phyloP scores from a whole-genome alignment of 1,284 basidiomycete genomes.

The Veloboletus limbatus region DNA sequence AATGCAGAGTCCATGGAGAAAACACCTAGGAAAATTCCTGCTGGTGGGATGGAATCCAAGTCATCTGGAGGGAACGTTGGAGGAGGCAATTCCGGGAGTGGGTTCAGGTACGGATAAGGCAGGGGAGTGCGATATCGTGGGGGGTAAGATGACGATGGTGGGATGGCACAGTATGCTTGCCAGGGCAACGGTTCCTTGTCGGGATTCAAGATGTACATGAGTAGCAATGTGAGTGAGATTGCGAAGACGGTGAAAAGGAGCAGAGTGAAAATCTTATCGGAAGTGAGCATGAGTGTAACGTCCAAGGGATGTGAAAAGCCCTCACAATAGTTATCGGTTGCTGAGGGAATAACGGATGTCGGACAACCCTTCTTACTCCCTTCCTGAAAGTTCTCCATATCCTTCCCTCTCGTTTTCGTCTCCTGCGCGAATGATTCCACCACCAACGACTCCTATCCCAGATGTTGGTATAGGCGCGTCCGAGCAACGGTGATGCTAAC shows the following conservation, averaged over 20 bases:
- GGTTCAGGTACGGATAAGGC: constrained; percentile 41
- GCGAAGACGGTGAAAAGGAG: constrained; percentile 72
- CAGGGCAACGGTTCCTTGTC: constrained; percentile 95
- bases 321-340: constrained; percentile 79
- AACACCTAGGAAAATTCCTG: constrained; percentile 87
- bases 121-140: constrained; percentile 39
- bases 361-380: constrained; percentile 53
- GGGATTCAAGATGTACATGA: constrained; percentile 92
- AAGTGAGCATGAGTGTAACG: constrained; percentile 17
- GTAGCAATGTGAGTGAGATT: constrained; percentile 73
- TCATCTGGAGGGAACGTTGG: constrained; percentile 58
- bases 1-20: constrained; percentile 87
- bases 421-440: constrained; percentile 42
- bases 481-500: constrained; percentile 51
- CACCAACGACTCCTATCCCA: constrained; percentile 46
- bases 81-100: constrained; percentile 32
- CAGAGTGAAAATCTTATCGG: constrained; percentile 64
- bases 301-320: constrained; percentile 16
- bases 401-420: constrained; percentile 38
- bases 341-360: constrained; percentile 76
- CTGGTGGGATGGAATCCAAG: constrained; percentile 79
- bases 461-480: constrained; percentile 38
- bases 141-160: constrained; percentile 47
- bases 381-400: constrained; percentile 49
- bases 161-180: constrained; percentile 85